Evolutionary conservation across 2,329 filamentous ascomycete genomes (phyloP), one percentile per base, ranked within the genome.

Genomic region (Leptographium wingfieldii): DNA sequence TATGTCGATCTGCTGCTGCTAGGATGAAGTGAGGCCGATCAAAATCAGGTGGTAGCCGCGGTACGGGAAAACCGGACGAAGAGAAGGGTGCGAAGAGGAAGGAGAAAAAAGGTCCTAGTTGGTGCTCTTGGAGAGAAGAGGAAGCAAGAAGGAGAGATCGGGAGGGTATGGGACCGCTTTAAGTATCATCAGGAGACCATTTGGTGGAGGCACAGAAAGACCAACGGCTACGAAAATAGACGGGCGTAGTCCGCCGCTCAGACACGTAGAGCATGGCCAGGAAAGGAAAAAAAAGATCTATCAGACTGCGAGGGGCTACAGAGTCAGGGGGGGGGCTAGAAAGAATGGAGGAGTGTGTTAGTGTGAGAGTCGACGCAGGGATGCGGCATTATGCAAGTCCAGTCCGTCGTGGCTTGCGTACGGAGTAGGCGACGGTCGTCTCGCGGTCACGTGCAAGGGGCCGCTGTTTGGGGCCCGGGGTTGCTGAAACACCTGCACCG

Each of bases 401-500:
- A 19, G 40, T 40, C 38, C 14, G 38, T 14, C 4, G 38, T 40
- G 38, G 38, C 38, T 40, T 7, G 38, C 22, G 31, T 40, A n/a
- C 40, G 16, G 40, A 19, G 14, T 22, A 43, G 40, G 35, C 38
- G 38, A 40, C 38, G 12, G 9, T 38, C 22, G 43, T 22, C 14
- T 19, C 19, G 5, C 3, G 3, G 27, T 33, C 57, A 59, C 57
- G 57, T 59, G 59, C 40, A 22, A 58, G 52, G 58, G 53, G 31
- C 25, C 6, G 40, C 49, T 53, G 56, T 61, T 61, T 55, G 29
- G 22, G 56, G 40, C 56, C 46, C 43, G 43, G 46, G 29, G n/a
- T 22, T 22, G 53, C 31, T 55, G 53, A 55, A 55, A 55, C 53
- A 55, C 7, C 19, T 10, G 5, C 29, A 16, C 38, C 38, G 33